A percentile compares a stretch with the other conserved stretches of the same genome.
Evolutionary conservation across 352 stramenopile species (phyloP).

Genomic region (Pythium sp.): DNA sequence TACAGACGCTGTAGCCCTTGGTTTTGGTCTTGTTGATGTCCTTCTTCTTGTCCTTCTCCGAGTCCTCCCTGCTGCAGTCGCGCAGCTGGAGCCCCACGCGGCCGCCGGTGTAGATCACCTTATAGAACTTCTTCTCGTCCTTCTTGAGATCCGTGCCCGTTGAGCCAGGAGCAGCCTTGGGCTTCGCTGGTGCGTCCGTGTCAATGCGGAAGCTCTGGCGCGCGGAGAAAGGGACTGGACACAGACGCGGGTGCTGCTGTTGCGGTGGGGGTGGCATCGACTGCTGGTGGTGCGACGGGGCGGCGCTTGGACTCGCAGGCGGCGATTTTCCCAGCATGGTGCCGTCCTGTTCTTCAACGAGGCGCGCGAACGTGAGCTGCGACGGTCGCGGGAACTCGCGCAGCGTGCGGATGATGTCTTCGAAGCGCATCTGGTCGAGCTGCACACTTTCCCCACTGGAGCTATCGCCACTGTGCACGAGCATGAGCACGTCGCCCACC

Average conservation of each 20-base stretch:
- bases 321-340: neutral
- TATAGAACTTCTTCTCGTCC: slow-evolving; percentile 54
- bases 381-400: slow-evolving; percentile 49
- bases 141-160: slow-evolving; percentile 26
- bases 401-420: slow-evolving; percentile 58
- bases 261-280: neutral
- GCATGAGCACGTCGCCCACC: slow-evolving; percentile 66
- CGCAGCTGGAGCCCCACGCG: slow-evolving; percentile 42
- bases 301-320: slow-evolving; percentile 9
- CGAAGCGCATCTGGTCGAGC: slow-evolving; percentile 65
- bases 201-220: slow-evolving; percentile 66
- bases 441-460: slow-evolving; percentile 19
- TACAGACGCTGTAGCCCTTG: slow-evolving; percentile 62
- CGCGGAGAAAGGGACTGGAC: slow-evolving; percentile 19
- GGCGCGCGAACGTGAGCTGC: slow-evolving; percentile 56
- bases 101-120: slow-evolving; percentile 57
- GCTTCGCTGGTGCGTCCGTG: slow-evolving; percentile 9
- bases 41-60: slow-evolving; percentile 33
- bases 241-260: slow-evolving; percentile 17
- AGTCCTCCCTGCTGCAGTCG: slow-evolving; percentile 45
- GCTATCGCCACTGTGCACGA: slow-evolving; percentile 31
- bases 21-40: slow-evolving; percentile 59
- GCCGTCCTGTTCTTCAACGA: slow-evolving; percentile 30
- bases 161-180: slow-evolving; percentile 11
- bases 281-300: neutral